Conservation (phyloP, 1,284 basidiomycete genomes). For the Puccinia novopanici region DNA sequence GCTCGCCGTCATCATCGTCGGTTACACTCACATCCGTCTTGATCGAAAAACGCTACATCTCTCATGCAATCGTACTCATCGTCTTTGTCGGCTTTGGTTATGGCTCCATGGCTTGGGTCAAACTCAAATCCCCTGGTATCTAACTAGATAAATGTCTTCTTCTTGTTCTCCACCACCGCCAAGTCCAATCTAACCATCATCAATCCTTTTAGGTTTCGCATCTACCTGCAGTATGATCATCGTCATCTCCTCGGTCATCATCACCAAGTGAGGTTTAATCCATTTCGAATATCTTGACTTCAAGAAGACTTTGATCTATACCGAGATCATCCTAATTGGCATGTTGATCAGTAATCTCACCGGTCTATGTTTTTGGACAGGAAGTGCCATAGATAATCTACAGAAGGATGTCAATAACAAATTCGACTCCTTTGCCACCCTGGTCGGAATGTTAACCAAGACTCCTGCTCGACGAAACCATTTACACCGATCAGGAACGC, state of each 20-base stretch:
- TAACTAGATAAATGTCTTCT: constrained; percentile 59
- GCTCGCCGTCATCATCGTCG: constrained; percentile 43
- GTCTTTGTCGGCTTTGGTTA: constrained; percentile 49
- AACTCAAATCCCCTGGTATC: constrained; percentile 46
- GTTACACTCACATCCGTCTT: constrained; percentile 43
- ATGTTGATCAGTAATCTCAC: constrained; percentile 76
- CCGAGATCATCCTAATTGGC: constrained; percentile 70
- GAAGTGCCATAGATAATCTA: constrained; percentile 79
- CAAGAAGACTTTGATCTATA: constrained; percentile 47
- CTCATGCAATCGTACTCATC: constrained; percentile 47
- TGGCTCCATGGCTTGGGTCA: constrained; percentile 47
- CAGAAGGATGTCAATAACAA: constrained; percentile 78
- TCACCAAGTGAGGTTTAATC: constrained; percentile 47
- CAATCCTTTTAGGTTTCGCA: constrained; percentile 23
- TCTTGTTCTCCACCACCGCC: constrained; percentile 77
- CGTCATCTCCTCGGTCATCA: constrained; percentile 48
- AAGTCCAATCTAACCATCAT: constrained; percentile 64
- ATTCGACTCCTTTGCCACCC: constrained; percentile 79
- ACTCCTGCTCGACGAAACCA: constrained; percentile 69
- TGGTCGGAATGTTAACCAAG: constrained; percentile 75
- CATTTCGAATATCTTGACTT: constrained; percentile 50
- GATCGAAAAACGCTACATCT: constrained; percentile 35
- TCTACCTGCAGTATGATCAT: constrained; percentile 48
- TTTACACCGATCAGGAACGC: constrained; percentile 60
- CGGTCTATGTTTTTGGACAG: constrained; percentile 78